Evolutionary conservation across 768 basidiomycete species (phyloP).

Genomic region (Kwoniella botswanensis): DNA sequence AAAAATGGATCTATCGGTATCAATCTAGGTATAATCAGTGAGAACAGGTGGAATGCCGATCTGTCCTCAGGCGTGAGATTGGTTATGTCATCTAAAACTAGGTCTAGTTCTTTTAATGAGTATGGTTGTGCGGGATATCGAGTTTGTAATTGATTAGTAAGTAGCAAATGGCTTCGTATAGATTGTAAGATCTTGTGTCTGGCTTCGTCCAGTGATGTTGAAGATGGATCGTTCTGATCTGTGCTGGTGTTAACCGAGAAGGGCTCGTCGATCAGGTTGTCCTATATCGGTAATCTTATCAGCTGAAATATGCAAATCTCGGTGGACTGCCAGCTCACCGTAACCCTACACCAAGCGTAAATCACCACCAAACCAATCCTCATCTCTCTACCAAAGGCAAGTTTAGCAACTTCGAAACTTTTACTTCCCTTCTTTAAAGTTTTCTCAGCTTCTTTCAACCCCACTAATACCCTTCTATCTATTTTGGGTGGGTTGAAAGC

Average conservation of each 20-base stretch:
- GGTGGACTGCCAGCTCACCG: constrained; percentile 33
- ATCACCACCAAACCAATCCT: constrained; percentile 52
- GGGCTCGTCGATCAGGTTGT: constrained; percentile 51
- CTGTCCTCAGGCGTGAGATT: constrained; percentile 28
- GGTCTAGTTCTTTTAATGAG: constrained; percentile 22
- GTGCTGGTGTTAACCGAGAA: not conserved
- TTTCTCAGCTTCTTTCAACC: constrained; percentile 37
- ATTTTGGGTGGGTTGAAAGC: constrained; percentile 44
- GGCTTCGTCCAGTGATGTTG: constrained; percentile 1
- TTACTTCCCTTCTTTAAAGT: constrained; percentile 53
- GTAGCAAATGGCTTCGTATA: constrained; percentile 33
- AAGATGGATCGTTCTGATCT: not conserved
- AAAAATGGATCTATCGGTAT: constrained; percentile 52
- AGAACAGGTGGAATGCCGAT: constrained; percentile 52
- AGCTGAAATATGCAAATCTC: not conserved
- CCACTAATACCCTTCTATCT: constrained; percentile 31
- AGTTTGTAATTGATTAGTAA: constrained; percentile 15
- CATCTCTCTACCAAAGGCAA: constrained; percentile 56
- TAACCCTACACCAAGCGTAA: constrained; percentile 56
- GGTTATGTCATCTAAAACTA: constrained; percentile 35
- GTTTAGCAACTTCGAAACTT: constrained; percentile 55
- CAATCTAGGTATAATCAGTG: constrained; percentile 42
- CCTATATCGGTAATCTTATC: constrained; percentile 27
- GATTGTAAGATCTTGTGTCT: constrained; percentile 21
- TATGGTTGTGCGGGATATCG: constrained; percentile 16